Base-by-base conservation (phyloP, 1,284 basidiomycete genomes). In the Rhodotorula sp. region DNA sequence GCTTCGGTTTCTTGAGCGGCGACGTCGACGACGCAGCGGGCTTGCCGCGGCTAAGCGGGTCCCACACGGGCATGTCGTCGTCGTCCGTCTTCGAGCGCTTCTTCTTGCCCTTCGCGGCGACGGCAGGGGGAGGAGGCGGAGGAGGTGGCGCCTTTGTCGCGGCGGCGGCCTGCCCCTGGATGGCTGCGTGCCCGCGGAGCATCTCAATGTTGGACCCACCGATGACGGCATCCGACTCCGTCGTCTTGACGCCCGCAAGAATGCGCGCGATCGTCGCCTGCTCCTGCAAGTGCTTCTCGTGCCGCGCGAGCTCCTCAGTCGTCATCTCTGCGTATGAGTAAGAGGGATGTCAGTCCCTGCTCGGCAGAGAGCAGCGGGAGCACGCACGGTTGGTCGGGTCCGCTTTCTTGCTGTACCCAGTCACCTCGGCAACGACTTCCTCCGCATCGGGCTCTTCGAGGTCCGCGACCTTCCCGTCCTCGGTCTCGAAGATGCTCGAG, bases 191-290 rank as follows among this genome's bases (percentile, higher is more conserved):
- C 15, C 44, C 66, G 25, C 61, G 55, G 36, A 37, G 27, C 19
- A 29, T 44, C 46, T 74, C 72, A 44, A 67, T 46, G 32, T 15
- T 60, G 17, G 58, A 63, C 1, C 63, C 66, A 37, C 72, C 72
- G 41, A 74, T 61, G 32, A 48, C 51, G 36, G 64, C 58, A 29
- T 74, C 64, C 48, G 60, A 64, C 48, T 64, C 34, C 22, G 68
- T 46, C 21, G 27, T 63, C 21, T 37, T 34, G 3, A 41, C 25
- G 7, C 62, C 62, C 29, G 51, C 51, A 13, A 74, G 58, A 36
- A 74, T 74, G 29, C 51, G 41, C 15, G 66, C 55, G 48, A 73
- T 73, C 50, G 37, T 36, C 10, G 46, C 66, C n/a, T 68, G 66
- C 55, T 73, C 72, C 7, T 48, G 48, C 17, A 60, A 46, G 17